Conservation (phyloP, 1,284 basidiomycete genomes). For the Thecaphora thlaspeos region DNA sequence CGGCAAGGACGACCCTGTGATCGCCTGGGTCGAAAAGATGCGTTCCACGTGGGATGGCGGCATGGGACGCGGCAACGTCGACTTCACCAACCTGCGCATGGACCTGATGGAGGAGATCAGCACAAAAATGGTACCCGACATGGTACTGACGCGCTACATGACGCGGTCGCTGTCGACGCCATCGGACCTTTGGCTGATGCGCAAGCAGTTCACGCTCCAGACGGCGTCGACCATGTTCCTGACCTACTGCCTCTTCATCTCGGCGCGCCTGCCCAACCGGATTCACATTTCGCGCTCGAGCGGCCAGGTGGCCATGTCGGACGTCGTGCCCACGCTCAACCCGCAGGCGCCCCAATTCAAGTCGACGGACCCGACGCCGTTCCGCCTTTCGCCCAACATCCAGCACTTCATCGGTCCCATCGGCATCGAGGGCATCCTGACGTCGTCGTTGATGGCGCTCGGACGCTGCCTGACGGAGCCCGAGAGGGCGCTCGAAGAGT, state of each 20-base stretch:
- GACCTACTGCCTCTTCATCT: slow-evolving; percentile 83
- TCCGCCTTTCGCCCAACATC: slow-evolving; percentile 95
- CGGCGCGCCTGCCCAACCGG: slow-evolving; percentile 77
- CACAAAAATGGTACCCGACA: slow-evolving; percentile 85
- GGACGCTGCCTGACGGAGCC: slow-evolving; percentile 86
- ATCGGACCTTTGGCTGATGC: slow-evolving; percentile 90
- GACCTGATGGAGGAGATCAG: slow-evolving; percentile 89
- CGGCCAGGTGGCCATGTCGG: slow-evolving; percentile 51
- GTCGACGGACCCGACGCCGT: slow-evolving; percentile 84
- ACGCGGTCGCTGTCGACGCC: slow-evolving; percentile 78
- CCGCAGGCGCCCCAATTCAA: slow-evolving; percentile 72
- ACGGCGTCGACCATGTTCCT: slow-evolving; percentile 86
- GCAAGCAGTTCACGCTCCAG: slow-evolving; percentile 93
- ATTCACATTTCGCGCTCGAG: slow-evolving; percentile 81
- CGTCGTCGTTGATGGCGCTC: slow-evolving; percentile 84
- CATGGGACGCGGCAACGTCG: slow-evolving; percentile 55
- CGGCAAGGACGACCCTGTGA: slow-evolving; percentile 77
- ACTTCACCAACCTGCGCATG: slow-evolving; percentile 74
- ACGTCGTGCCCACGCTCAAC: slow-evolving; percentile 54
- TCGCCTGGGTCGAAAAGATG: slow-evolving; percentile 57
- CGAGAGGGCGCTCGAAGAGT: slow-evolving; percentile 84
- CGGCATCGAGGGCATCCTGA: slow-evolving; percentile 84
- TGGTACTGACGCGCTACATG: slow-evolving; percentile 87
- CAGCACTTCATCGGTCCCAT: slow-evolving; percentile 88
- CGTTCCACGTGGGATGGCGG: slow-evolving; percentile 46